Percentiles rank a stretch among this genome's conserved stretches.
Evolutionary conservation across 176 grass and related monocot genomes (phyloP).

Genomic region (Sorghum bicolor): DNA sequence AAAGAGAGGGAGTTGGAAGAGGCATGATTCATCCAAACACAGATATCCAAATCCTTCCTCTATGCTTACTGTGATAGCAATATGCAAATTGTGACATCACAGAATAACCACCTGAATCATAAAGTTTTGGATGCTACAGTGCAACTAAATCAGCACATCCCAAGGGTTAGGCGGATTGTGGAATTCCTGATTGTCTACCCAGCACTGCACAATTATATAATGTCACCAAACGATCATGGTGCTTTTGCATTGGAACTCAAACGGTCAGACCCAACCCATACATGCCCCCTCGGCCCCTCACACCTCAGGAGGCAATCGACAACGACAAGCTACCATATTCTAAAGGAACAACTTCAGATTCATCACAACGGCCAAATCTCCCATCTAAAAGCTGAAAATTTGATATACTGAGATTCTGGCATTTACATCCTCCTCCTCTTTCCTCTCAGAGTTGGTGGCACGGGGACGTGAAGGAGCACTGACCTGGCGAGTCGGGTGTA

Average conservation of each 20-base stretch:
- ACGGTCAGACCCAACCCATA: not conserved
- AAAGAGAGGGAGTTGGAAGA: not conserved
- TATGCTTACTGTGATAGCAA: not conserved
- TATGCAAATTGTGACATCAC: not conserved
- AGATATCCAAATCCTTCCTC: not conserved
- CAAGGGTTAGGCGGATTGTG: not conserved
- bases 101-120: not conserved
- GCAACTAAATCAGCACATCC: not conserved
- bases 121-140: not conserved
- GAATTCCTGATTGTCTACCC: not conserved
- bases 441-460: not conserved
- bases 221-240: not conserved
- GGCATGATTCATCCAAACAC: not conserved
- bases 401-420: not conserved
- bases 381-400: not conserved
- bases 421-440: too few species aligned
- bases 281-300: not conserved
- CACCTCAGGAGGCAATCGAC: not conserved
- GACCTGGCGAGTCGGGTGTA: conserved; percentile 89
- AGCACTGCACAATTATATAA: not conserved
- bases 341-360: not conserved
- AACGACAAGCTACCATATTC: not conserved
- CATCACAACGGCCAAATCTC: not conserved
- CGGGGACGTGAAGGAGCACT: not conserved
- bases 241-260: not conserved